Conservation (phyloP, 345 rosid genomes). For the Linum trigynum region DNA sequence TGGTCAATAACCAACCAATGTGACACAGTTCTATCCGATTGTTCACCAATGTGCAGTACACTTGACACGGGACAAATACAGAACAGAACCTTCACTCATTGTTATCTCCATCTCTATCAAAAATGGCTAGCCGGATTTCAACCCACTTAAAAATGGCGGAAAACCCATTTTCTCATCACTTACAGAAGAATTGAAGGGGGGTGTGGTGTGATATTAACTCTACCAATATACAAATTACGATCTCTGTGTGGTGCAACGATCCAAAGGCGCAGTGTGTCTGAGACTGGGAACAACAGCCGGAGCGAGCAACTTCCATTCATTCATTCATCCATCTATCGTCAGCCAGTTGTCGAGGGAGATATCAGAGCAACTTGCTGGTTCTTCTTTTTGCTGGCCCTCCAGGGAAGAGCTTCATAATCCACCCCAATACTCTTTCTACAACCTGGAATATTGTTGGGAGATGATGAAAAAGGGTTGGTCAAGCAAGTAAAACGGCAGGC, state of each 20-base stretch:
- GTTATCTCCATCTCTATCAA: background rate
- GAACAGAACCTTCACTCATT: background rate
- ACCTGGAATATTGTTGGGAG: conserved; percentile 38
- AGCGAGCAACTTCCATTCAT: background rate
- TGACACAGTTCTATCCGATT: too few species aligned
- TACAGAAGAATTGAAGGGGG: background rate
- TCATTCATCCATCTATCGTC: background rate
- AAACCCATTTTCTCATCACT: background rate
- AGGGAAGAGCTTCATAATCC: conserved; percentile 98
- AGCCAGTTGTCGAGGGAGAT: background rate
- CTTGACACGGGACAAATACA: background rate
- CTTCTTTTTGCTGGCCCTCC: conserved; percentile 84
- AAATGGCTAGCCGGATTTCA: background rate
- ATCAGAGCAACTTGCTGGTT: conserved; percentile 77
- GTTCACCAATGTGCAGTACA: background rate
- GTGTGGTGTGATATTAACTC: background rate
- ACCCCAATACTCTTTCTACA: conserved; percentile 95
- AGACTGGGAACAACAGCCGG: too few species aligned
- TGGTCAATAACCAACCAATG: too few species aligned
- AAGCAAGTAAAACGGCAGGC: background rate
- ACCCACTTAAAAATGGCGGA: background rate
- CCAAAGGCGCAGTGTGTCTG: background rate
- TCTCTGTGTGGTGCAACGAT: background rate
- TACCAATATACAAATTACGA: background rate
- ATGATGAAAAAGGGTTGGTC: background rate